A percentile compares a stretch with the other conserved stretches of the same genome.
Conservation (phyloP, 768 basidiomycete species). For the Boletus patriciae region DNA sequence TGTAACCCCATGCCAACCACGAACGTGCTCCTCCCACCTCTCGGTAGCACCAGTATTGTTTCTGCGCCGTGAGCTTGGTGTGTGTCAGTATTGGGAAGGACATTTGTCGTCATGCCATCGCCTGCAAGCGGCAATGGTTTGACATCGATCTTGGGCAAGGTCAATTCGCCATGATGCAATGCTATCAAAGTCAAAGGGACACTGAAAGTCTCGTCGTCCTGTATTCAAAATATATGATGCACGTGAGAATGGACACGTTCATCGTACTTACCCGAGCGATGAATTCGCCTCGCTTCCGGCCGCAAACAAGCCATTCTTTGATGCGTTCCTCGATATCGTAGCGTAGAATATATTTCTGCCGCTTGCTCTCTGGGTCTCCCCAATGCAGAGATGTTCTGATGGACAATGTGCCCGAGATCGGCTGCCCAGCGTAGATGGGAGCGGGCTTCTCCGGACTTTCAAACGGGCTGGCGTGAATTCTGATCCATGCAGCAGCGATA, state of each 20-base stretch:
- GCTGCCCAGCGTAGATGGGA: constrained; percentile 82
- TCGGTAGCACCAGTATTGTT: constrained; percentile 75
- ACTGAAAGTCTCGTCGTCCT: constrained; percentile 64
- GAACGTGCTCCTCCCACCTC: constrained; percentile 80
- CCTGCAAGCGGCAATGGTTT: constrained; percentile 55
- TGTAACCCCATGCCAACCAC: constrained; percentile 67
- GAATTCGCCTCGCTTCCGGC: constrained; percentile 84
- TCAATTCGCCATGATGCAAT: constrained; percentile 77
- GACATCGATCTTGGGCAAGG: constrained; percentile 71
- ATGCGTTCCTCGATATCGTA: constrained; percentile 83
- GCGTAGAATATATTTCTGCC: constrained; percentile 54
- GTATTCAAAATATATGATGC: constrained; percentile 2
- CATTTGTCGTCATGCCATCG: constrained; percentile 56
- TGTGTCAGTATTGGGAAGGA: constrained; percentile 69
- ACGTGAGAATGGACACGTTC: not conserved
- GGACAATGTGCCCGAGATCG: constrained; percentile 64
- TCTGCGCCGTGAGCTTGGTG: constrained; percentile 86
- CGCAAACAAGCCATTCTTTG: constrained; percentile 88
- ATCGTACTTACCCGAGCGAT: constrained; percentile 56
- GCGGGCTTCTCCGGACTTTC: constrained; percentile 32
- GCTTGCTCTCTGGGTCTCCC: constrained; percentile 50
- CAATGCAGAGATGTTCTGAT: constrained; percentile 79
- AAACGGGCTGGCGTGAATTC: constrained; percentile 47
- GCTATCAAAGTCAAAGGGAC: constrained; percentile 80
- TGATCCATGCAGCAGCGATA: constrained; percentile 58